A percentile compares a stretch with the other conserved stretches of the same genome.
phyloP scores from a whole-genome alignment of 768 basidiomycete species.

The Amyloporia xantha region DNA sequence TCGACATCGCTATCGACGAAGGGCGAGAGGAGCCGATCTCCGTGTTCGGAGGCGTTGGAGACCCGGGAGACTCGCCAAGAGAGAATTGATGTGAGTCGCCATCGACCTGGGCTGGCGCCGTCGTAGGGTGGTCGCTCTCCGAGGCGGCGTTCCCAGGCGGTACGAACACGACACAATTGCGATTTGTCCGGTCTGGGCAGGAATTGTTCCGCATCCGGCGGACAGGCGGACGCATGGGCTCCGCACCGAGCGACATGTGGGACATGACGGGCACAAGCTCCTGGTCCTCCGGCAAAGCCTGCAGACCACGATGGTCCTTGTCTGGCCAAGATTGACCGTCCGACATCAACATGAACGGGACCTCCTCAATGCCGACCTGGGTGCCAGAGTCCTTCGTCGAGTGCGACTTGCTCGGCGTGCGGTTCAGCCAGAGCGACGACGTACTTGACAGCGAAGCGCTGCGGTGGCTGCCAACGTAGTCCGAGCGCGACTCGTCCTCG shows the following conservation, averaged over 20 bases:
- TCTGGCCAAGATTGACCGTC: slow-evolving; percentile 12
- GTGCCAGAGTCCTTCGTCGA: slow-evolving; percentile 3
- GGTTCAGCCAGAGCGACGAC: neutral
- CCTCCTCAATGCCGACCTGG: slow-evolving; percentile 1
- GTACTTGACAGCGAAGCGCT: slow-evolving; percentile 1
- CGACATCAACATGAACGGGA: slow-evolving; percentile 2
- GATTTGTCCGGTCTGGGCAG: slow-evolving; percentile 18
- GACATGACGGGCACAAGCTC: slow-evolving; percentile 29
- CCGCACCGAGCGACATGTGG: neutral
- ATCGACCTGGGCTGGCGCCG: too few relatives aligned
- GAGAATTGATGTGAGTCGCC: too few relatives aligned
- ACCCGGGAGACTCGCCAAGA: too few relatives aligned
- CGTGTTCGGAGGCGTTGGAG: slow-evolving; percentile 5
- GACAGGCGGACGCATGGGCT: slow-evolving; percentile 6
- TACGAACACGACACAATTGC: slow-evolving; percentile 21
- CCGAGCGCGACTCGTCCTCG: slow-evolving; percentile 5
- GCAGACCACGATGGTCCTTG: slow-evolving; percentile 22
- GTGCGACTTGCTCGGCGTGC: neutral
- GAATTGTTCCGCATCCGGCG: slow-evolving; percentile 22
- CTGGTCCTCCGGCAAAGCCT: slow-evolving; percentile 46
- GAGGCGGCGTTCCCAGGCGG: slow-evolving; percentile 6
- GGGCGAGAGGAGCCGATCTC: slow-evolving; percentile 15
- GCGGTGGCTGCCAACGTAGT: slow-evolving; percentile 4
- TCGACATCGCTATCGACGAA: slow-evolving; percentile 17
- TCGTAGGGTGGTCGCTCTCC: neutral